A percentile compares a stretch with the other conserved stretches of the same genome.
These are phyloP conservation scores for Purpureocillium lavendulum DNA, from an alignment of 2,329 filamentous ascomycete genomes.

Conservation along the genomic window DNA sequence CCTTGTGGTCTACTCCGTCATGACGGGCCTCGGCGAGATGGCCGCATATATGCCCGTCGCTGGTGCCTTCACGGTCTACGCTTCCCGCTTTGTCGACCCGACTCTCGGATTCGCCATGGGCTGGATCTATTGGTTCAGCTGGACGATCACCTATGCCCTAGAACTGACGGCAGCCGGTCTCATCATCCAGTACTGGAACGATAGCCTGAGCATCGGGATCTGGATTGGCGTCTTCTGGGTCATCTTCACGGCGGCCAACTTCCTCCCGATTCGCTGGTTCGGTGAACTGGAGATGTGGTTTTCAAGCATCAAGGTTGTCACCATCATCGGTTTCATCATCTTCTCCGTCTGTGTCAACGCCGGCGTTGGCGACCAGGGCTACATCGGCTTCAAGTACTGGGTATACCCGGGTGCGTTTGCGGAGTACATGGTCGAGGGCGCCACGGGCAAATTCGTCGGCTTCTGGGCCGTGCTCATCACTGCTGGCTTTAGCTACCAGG, in stretches of 20 bases:
- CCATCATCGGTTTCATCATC: constrained; percentile 67
- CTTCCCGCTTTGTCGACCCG: constrained; percentile 64
- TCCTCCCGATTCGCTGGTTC: constrained; percentile 63
- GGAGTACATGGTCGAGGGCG: constrained; percentile 45
- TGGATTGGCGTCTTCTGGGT: constrained; percentile 69
- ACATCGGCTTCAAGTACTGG: constrained; percentile 69
- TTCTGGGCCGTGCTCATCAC: constrained; percentile 63
- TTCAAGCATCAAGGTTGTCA: constrained; percentile 67
- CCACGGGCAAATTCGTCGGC: constrained; percentile 54
- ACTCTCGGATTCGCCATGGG: constrained; percentile 70
- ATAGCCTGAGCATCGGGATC: constrained; percentile 54
- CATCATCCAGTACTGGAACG: constrained; percentile 69
- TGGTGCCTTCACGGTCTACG: constrained; percentile 70
- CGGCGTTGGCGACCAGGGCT: constrained; percentile 60
- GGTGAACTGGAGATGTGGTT: constrained; percentile 77
- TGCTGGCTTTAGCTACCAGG: constrained; percentile 63
- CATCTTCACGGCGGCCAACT: constrained; percentile 59
- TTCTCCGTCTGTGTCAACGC: constrained; percentile 69
- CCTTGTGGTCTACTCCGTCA: constrained; percentile 65
- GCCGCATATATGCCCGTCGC: constrained; percentile 69
- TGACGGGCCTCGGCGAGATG: constrained; percentile 64
- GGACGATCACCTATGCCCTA: constrained; percentile 64
- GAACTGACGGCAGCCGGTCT: constrained; percentile 66
- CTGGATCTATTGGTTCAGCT: constrained; percentile 79
- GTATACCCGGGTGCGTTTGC: constrained; percentile 58